Evolutionary conservation across 2,329 filamentous ascomycete genomes (phyloP), one percentile per base, ranked within the genome.

Genomic region (Dryadomyces quercus-mongolicae): DNA sequence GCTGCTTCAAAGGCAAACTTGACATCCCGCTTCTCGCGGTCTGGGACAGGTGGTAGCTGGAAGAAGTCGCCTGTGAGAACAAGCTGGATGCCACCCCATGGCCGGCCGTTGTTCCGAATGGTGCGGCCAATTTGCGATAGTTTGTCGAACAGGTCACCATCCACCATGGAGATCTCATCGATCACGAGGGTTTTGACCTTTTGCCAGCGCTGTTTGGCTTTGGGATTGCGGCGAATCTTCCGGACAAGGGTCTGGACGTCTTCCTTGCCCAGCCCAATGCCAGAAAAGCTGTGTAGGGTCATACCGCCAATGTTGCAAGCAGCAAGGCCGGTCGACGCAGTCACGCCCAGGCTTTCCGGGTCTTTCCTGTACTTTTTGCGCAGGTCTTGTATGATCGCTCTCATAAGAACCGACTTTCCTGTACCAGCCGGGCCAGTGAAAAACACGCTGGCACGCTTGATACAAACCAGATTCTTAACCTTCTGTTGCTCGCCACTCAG

Each of bases 91-190:
- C 93, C 93, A 54, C 93, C 94, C 74, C 95, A 98, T 0, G 93
- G 87, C 10, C 88, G 80, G 10, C 88, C 91, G 62, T 95, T 96
- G 65, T 94, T 95, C 53, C 91, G 82, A 58, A 98, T 82, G 3
- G 76, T 81, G 54, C 92, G 81, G 15, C 91, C 92, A 60, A 98
- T 86, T 57, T 86, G 81, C 58, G 94, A 90, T 18, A 98, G 77
- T 68, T 98, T 98, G 72, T 98, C 93, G 61, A 97, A 98, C 0
- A 98, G 75, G 38, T 96, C 91, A 1, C 89, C 93, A 62, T 98
- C 93, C 5, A 98, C 91, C 94, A 98, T 98, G 13, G 93, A 97
- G 3, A 98, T 84, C 66, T 98, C 93, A 68, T 98, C 93, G 62
- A 98, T 81, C 60, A 98, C 78, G 22, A 98, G 77, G 13, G 89